phyloP scores from a whole-genome alignment of 495 filamentous ascomycete species.

The Cercophora scortea region DNA sequence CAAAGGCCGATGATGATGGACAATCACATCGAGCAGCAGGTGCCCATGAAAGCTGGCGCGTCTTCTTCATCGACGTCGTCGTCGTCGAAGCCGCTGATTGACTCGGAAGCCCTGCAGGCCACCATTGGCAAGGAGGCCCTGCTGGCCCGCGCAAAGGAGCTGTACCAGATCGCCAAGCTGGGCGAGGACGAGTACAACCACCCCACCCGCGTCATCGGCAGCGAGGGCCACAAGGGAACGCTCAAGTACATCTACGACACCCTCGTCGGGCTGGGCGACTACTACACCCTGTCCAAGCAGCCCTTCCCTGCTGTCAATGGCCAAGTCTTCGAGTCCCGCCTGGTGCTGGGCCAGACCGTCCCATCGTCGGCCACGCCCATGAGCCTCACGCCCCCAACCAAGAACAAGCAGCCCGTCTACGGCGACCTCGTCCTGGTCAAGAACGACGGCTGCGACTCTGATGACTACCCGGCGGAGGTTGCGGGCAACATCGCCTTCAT shows the following conservation, averaged over 20 bases:
- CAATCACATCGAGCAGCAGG: background rate
- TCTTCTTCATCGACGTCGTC: background rate
- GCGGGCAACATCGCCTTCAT: constrained; percentile 49
- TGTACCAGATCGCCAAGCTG: constrained; percentile 49
- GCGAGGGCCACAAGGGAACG: constrained; percentile 49
- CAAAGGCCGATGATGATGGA: constrained; percentile 4
- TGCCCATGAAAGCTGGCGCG: background rate
- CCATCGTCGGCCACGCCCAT: constrained; percentile 46
- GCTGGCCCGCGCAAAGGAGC: constrained; percentile 42
- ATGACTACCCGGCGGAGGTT: constrained; percentile 37
- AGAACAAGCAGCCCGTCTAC: constrained; percentile 45
- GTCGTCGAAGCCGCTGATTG: constrained; percentile 31
- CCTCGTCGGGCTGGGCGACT: constrained; percentile 41
- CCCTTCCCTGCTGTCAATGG: constrained; percentile 51
- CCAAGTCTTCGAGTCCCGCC: constrained; percentile 48
- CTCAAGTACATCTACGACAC: constrained; percentile 52
- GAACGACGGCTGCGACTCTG: constrained; percentile 40
- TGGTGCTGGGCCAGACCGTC: constrained; percentile 46
- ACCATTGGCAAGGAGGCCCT: constrained; percentile 46
- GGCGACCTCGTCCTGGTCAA: constrained; percentile 33
- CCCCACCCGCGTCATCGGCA: constrained; percentile 58
- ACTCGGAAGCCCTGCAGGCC: constrained; percentile 44
- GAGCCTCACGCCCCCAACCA: constrained; percentile 53
- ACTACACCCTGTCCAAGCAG: constrained; percentile 52
- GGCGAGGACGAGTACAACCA: constrained; percentile 49